phyloP scores from a whole-genome alignment of 441 rosid genomes.

The Melastoma candidum region DNA sequence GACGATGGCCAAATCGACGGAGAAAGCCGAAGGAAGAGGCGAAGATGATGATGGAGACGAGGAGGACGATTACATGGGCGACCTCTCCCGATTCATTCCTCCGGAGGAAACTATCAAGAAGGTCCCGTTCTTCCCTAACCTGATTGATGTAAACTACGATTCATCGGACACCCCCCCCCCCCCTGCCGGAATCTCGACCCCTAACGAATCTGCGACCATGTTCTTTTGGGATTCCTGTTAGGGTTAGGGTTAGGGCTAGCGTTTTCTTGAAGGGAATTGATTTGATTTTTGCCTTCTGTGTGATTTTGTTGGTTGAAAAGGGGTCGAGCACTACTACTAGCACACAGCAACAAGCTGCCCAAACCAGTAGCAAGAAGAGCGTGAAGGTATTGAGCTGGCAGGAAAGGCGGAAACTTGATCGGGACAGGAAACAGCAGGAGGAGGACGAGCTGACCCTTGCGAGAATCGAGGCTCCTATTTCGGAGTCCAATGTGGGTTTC shows the following conservation, averaged over 20 bases:
- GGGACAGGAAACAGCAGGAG: conserved; percentile 63
- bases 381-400: conserved; percentile 56
- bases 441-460: conserved; percentile 76
- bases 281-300: too few species aligned
- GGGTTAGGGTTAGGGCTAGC: too few species aligned
- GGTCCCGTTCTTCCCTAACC: conserved; percentile 23
- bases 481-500: conserved; percentile 77
- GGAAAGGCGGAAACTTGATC: conserved; percentile 57
- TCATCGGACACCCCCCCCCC: too few species aligned
- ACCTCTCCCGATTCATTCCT: conserved; percentile 66
- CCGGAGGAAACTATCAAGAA: conserved; percentile 32
- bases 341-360: conserved; percentile 18
- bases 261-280: too few species aligned
- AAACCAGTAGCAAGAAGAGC: conserved; percentile 51
- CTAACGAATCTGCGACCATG: too few species aligned
- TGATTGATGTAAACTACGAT: too few species aligned
- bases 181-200: too few species aligned
- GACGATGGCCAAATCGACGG: conserved; percentile 33
- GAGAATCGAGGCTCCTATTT: conserved; percentile 71
- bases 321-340: conserved; percentile 28
- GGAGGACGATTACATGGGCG: conserved; percentile 85
- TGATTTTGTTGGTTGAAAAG: too few species aligned
- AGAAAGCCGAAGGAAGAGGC: too few species aligned
- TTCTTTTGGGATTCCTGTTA: too few species aligned
- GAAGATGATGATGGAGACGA: conserved; percentile 22